These are phyloP conservation scores for Tulasnella sp. DNA, from an alignment of 768 basidiomycete species.

Conservation along the genomic window DNA sequence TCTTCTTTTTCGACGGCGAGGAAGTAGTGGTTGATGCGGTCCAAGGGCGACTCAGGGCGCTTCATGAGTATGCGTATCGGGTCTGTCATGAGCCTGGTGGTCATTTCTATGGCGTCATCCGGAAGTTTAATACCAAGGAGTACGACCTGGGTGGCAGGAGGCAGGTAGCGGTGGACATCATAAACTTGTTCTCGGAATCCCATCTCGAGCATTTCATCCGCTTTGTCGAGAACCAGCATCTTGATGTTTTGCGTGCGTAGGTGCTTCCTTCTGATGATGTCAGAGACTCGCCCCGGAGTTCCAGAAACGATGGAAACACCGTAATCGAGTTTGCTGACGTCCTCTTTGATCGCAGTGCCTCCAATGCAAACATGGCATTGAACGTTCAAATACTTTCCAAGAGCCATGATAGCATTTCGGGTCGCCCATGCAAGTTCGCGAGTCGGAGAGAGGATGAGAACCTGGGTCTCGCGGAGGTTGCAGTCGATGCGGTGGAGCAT, in stretches of 20 bases:
- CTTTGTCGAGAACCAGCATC: conserved; percentile 92
- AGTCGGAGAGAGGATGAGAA: conserved; percentile 94
- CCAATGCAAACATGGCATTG: conserved; percentile 99
- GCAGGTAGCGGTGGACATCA: conserved; percentile 96
- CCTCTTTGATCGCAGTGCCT: conserved; percentile 94
- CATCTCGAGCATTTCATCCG: conserved; percentile 93
- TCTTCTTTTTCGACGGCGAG: conserved; percentile 99
- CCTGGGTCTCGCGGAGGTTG: conserved; percentile 90
- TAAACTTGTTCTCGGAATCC: conserved; percentile 99
- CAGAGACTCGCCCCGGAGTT: conserved; percentile 96
- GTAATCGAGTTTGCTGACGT: conserved; percentile 94
- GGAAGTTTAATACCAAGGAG: conserved; percentile 94
- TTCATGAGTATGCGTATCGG: conserved; percentile 98
- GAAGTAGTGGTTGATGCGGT: conserved; percentile 95
- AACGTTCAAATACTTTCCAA: conserved; percentile 99
- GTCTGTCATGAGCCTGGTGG: conserved; percentile 81
- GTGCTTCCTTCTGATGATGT: conserved; percentile 95
- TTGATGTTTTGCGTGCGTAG: conserved; percentile 96
- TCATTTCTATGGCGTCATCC: conserved; percentile 78
- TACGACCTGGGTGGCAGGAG: conserved; percentile 95
- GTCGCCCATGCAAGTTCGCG: conserved; percentile 99
- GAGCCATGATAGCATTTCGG: conserved; percentile 90
- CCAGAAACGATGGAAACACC: conserved; percentile 97
- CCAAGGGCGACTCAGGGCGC: conserved; percentile 97
- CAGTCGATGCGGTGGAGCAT: conserved; percentile 98